Conservation (phyloP, 164 flowering plant species). For the Vitis cinerea region DNA sequence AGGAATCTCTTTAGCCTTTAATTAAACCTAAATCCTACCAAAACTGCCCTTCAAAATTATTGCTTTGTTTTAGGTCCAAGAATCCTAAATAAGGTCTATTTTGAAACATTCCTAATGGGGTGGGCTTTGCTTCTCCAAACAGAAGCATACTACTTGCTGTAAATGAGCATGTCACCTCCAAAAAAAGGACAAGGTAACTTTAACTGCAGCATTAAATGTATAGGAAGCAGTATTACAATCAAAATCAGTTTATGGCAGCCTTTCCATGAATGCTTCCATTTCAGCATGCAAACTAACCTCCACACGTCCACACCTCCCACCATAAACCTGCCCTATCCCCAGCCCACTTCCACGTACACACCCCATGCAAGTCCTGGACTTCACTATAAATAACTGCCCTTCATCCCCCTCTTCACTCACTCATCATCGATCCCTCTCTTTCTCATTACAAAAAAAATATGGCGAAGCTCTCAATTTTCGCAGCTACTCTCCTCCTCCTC, state of each 20-base stretch:
- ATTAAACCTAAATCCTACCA: too few species aligned
- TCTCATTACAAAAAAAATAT: neutral
- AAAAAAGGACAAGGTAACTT: too few species aligned
- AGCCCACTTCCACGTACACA: slow-evolving; percentile 8
- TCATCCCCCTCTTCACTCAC: neutral
- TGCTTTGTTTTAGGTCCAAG: too few species aligned
- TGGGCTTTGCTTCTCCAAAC: too few species aligned
- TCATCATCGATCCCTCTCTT: neutral
- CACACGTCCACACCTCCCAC: neutral
- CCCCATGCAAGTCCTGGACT: slow-evolving; percentile 8
- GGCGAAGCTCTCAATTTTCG: slow-evolving; percentile 2
- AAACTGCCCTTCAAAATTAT: too few species aligned
- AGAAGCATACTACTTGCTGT: too few species aligned
- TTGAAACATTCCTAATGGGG: too few species aligned
- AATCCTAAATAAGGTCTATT: too few species aligned
- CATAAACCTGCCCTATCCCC: neutral
- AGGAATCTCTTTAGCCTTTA: too few species aligned
- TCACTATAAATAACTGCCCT: slow-evolving; percentile 9
- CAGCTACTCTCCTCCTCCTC: neutral
- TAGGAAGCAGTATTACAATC: too few species aligned
- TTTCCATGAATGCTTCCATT: neutral
- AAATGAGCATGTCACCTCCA: too few species aligned
- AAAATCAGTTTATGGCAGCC: neutral
- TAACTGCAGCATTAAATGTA: too few species aligned
- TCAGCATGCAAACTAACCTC: neutral